Percentiles rank a stretch among this genome's conserved stretches.
Evolutionary conservation across 1,139 yeast species (phyloP).

Genomic region (Kodamaea alishanica): DNA sequence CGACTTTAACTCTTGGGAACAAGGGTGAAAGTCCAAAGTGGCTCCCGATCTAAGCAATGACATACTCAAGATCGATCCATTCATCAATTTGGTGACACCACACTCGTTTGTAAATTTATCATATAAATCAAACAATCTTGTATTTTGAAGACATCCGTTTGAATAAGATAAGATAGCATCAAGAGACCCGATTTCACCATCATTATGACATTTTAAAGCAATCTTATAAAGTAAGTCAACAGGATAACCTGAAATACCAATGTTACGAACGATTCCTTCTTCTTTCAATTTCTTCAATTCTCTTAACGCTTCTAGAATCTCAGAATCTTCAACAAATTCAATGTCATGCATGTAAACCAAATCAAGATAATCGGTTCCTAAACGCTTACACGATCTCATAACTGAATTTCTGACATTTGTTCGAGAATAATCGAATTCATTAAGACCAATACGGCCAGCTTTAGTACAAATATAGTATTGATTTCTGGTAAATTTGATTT

Average conservation of each 20-base stretch:
- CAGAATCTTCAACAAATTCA: conserved; percentile 64
- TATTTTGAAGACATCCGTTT: conserved; percentile 80
- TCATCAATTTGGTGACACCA: conserved; percentile 55
- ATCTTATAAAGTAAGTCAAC: conserved; percentile 58
- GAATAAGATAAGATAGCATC: conserved; percentile 80
- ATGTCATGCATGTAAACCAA: conserved; percentile 84
- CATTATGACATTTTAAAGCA: conserved; percentile 33
- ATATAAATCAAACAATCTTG: conserved; percentile 47
- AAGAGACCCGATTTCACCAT: conserved; percentile 44
- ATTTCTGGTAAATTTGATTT: conserved; percentile 51
- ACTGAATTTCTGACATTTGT: conserved; percentile 60
- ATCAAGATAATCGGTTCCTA: conserved; percentile 68
- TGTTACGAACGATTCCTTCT: conserved; percentile 58
- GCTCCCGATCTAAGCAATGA: conserved; percentile 66
- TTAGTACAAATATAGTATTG: conserved; percentile 75
- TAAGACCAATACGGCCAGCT: conserved; percentile 69
- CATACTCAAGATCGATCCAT: conserved; percentile 89
- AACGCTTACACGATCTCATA: conserved; percentile 58
- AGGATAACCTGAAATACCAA: conserved; percentile 90
- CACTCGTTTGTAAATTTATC: conserved; percentile 51
- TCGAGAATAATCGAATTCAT: conserved; percentile 73
- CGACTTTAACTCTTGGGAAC: conserved; percentile 52
- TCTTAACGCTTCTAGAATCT: conserved; percentile 58
- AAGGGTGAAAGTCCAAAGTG: conserved; percentile 83
- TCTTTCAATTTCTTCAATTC: conserved; percentile 57